Conservation (phyloP, 495 filamentous ascomycete genomes). For the Penicillium herquei region DNA sequence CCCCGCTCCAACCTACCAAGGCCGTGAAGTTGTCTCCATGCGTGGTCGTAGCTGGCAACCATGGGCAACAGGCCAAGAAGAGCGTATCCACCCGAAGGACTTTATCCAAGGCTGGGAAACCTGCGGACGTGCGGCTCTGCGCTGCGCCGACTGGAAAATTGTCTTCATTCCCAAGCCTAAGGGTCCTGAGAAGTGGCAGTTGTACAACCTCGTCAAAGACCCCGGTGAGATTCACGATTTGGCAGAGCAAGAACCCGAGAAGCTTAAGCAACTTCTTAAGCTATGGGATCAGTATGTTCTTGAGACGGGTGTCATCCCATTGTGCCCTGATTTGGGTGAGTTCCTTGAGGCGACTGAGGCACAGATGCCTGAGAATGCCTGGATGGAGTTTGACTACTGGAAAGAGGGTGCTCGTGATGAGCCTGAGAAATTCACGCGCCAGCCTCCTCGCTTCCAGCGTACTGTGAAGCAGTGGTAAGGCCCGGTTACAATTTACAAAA, state of each 20-base stretch:
- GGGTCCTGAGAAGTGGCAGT: slow-evolving; percentile 48
- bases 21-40: slow-evolving; percentile 57
- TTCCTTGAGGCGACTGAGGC: slow-evolving; percentile 59
- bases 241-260: slow-evolving; percentile 58
- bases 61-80: slow-evolving; percentile 32
- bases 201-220: slow-evolving; percentile 44
- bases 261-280: slow-evolving; percentile 46
- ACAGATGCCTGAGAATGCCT: slow-evolving; percentile 65
- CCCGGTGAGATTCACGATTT: slow-evolving; percentile 57
- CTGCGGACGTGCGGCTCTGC: slow-evolving; percentile 43
- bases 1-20: slow-evolving; percentile 55
- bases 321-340: slow-evolving; percentile 40
- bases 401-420: slow-evolving; percentile 58
- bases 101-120: slow-evolving; percentile 50
- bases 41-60: slow-evolving; percentile 51
- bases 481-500: not conserved
- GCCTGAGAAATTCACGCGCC: slow-evolving; percentile 53
- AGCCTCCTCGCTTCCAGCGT: slow-evolving; percentile 51
- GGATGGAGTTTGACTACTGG: slow-evolving; percentile 72
- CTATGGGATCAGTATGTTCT: slow-evolving; percentile 60
- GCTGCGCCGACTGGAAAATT: slow-evolving; percentile 50
- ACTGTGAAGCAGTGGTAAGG: slow-evolving; percentile 46
- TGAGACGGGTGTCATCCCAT: slow-evolving; percentile 56
- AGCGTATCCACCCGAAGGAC: slow-evolving; percentile 47
- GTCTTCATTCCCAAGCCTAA: slow-evolving; percentile 50